Percentiles rank a stretch among this genome's conserved stretches.
Conservation (phyloP, 2,329 filamentous ascomycete genomes). For the Seiridium cupressi region DNA sequence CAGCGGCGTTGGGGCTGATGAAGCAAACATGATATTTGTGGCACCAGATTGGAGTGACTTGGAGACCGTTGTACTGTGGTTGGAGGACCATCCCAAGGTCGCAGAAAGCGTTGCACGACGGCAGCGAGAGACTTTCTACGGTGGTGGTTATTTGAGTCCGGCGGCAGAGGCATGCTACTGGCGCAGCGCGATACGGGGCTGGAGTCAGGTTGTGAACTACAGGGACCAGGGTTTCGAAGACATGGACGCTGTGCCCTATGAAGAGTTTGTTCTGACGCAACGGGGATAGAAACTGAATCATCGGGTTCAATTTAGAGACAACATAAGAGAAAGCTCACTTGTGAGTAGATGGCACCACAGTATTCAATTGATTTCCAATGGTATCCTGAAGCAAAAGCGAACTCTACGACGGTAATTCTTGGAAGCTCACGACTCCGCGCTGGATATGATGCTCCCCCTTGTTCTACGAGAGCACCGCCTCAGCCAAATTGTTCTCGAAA, state of each 20-base stretch:
- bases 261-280: conserved; percentile 30
- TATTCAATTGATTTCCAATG: no score
- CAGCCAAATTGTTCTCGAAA: conserved; percentile 16
- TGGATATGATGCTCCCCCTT: no score
- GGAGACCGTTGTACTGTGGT: conserved; percentile 41
- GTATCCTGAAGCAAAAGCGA: no score
- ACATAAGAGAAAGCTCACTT: no score
- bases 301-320: no score
- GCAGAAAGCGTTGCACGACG: conserved; percentile 45
- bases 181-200: conserved; percentile 46
- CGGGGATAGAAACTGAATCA: no score
- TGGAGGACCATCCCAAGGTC: conserved; percentile 39
- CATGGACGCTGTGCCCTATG: conserved; percentile 34
- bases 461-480: conserved; percentile 12
- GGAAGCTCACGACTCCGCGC: no score
- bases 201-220: conserved; percentile 38
- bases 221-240: conserved; percentile 33
- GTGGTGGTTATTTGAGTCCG: conserved; percentile 43
- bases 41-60: conserved; percentile 39
- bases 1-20: conserved; percentile 21
- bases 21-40: conserved; percentile 36
- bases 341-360: no score
- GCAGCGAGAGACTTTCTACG: conserved; percentile 42
- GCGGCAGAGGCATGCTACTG: conserved; percentile 55
- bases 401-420: no score